A percentile compares a stretch with the other conserved stretches of the same genome.
Evolutionary conservation across 148 eudicot species (phyloP).

Genomic region (Pharnaceum exiguum): DNA sequence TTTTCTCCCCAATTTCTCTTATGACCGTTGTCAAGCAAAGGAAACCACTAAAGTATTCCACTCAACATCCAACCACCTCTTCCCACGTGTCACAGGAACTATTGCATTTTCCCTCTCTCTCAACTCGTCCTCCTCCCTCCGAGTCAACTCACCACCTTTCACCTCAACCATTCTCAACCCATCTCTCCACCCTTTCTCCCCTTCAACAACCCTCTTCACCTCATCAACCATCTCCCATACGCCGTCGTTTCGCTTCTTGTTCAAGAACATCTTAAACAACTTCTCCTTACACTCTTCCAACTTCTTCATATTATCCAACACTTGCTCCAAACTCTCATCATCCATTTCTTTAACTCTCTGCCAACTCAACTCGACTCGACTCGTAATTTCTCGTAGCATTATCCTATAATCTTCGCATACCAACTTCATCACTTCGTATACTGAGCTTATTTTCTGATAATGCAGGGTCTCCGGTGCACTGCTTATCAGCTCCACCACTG

Average conservation of each 20-base stretch:
- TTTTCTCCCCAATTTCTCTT: too few species aligned
- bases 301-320: constrained; percentile 27
- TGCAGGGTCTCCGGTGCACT: constrained; percentile 42
- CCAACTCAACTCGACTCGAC: constrained; percentile 23
- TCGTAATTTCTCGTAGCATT: constrained; percentile 29
- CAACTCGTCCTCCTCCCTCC: background rate
- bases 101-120: background rate
- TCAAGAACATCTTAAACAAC: constrained; percentile 43
- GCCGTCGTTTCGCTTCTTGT: constrained; percentile 46
- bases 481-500: constrained; percentile 40
- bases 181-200: constrained; percentile 23
- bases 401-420: constrained; percentile 59
- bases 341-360: constrained; percentile 20
- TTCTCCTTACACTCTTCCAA: constrained; percentile 38
- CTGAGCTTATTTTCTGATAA: constrained; percentile 33
- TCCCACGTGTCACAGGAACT: constrained; percentile 7
- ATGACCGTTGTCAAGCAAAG: background rate
- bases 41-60: constrained; percentile 20
- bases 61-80: constrained; percentile 32
- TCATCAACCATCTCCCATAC: constrained; percentile 49
- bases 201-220: constrained; percentile 15
- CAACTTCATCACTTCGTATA: constrained; percentile 45
- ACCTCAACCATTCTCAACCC: constrained; percentile 20
- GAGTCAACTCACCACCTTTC: constrained; percentile 27
- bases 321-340: constrained; percentile 17